Base-by-base conservation (phyloP, 306 rosid species). In the Cicer yamashitae region DNA sequence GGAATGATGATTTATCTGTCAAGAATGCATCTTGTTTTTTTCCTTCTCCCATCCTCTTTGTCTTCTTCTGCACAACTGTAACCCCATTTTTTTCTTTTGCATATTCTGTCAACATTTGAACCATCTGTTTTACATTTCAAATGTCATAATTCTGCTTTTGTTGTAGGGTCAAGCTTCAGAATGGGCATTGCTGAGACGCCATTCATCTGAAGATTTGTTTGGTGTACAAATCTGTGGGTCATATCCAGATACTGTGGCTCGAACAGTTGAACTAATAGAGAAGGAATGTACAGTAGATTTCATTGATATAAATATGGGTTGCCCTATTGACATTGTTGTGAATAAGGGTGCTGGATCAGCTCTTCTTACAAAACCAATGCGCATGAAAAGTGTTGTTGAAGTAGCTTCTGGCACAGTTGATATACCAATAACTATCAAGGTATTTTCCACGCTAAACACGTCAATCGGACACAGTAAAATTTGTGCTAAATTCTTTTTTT, bases 261-360 rank as follows among this genome's bases (percentile, higher is more conserved):
- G 85, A 17, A 83, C 91, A 47, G 89, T 88, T 50, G 98, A 94
- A 73, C 96, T 91, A 67, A 90, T 90, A 77, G 94, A 88, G 50
- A 85, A 85, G 59, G 97, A 94, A 79, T 94, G 97, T n/a, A 69
- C 86, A 1, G 71, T 90, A 25, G 98, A 94, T 83, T 94, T 94
- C 72, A 86, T 94, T 78, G 98, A 90, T 83, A 89, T 94, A 80
- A 94, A 94, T 77, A 91, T 94, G 98, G 97, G 96, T 56, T 94
- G 98, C 87, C 97, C 97, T 38, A 94, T 94, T 30, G 97, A 94
- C 83, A 80, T 94, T 85, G 98, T 94, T 64, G 90, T 87, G 71
- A 90, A 85, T 80, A 94, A 91, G 86, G 97, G 96, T 84, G 96
- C 98, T 76, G 98, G 98, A 69, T 94, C 98, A 52, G 97, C 96